Evolutionary conservation across 1,284 basidiomycete species (phyloP).

Genomic region (Puccinia polysora): DNA sequence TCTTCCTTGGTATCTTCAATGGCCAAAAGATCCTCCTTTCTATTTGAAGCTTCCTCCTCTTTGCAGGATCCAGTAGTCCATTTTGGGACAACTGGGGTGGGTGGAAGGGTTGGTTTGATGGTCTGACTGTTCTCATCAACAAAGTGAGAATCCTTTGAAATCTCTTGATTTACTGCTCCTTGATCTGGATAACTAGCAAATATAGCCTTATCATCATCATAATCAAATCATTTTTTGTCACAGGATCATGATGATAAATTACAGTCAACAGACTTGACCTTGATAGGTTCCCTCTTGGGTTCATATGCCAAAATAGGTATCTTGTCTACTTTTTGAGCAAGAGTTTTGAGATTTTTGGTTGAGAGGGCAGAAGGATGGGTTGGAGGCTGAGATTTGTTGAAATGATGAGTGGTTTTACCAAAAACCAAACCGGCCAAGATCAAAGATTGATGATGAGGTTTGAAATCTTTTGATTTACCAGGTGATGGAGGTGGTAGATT

Average conservation of each 20-base stretch:
- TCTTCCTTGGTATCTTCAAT: slow-evolving; percentile 3
- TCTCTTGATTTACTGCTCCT: slow-evolving; percentile 24
- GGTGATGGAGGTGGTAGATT: too few relatives aligned
- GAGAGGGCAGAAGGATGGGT: too few relatives aligned
- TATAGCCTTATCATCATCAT: slow-evolving; percentile 6
- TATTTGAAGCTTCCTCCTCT: slow-evolving; percentile 11
- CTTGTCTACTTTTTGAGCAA: too few relatives aligned
- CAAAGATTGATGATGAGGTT: too few relatives aligned
- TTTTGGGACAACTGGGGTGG: slow-evolving; percentile 25
- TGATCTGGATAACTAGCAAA: slow-evolving; percentile 14
- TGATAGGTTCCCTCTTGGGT: too few relatives aligned
- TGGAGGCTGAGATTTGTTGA: too few relatives aligned
- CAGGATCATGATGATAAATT: background rate
- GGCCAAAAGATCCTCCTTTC: slow-evolving; percentile 17
- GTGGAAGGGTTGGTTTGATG: slow-evolving; percentile 15
- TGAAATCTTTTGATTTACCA: too few relatives aligned
- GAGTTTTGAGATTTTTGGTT: too few relatives aligned
- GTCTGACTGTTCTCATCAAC: slow-evolving; percentile 25
- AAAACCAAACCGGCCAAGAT: too few relatives aligned
- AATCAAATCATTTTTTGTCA: too few relatives aligned
- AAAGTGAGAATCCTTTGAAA: slow-evolving; percentile 24
- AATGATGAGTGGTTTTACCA: too few relatives aligned
- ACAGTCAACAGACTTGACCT: slow-evolving; percentile 71
- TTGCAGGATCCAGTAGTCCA: background rate
- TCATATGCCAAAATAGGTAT: too few relatives aligned